Base-by-base conservation (phyloP, 1,139 yeast species). In the Magnusiomyces clavatus region DNA sequence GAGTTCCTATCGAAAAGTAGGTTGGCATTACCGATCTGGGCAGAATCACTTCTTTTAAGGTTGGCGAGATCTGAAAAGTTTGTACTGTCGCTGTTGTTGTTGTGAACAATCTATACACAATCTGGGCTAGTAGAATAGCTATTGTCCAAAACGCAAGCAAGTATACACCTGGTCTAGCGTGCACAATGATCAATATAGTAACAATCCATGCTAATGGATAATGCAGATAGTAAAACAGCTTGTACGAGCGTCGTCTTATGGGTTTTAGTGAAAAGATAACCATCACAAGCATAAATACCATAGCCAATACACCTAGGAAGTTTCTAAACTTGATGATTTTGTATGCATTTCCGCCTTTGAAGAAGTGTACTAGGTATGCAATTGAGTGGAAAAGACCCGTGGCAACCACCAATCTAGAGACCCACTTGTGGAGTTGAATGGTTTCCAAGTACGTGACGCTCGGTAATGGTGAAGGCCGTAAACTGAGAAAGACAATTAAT, bases 111-210 rank as follows among this genome's bases (percentile, higher is more conserved):
- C 72, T 65, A 36, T 63, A 51, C n/a, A 62, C 50, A 39, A 68
- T 55, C 58, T 77, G 74, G 67, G 76, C 75, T 0, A 68, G 45
- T 34, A 88, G 66, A 6, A 88, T 69, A 0, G 64, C 39, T 1
- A 77, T 56, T 53, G 81, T 81, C 48, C 80, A 56, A 1, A 69
- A 52, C 1, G 86, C 78, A 48, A 73, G 69, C 2, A 79, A 68
- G 12, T 76, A 69, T 10, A 83, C 82, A 1, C 79, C 78, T 0
- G 97, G 97, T 52, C 96, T 76, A 1, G 95, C 87, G 66, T 90
- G 97, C 59, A 80, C 71, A 43, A 80, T 80, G 19, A 86, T 69
- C 39, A 81, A 60, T 0, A 80, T 56, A 1, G 87, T 80, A 34
- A 78, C 72, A 0, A 75, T 57, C 86, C 94, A 82, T 1, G 92